phyloP scores from a whole-genome alignment of 768 basidiomycete genomes.

The Leucocoprinus birnbaumii region DNA sequence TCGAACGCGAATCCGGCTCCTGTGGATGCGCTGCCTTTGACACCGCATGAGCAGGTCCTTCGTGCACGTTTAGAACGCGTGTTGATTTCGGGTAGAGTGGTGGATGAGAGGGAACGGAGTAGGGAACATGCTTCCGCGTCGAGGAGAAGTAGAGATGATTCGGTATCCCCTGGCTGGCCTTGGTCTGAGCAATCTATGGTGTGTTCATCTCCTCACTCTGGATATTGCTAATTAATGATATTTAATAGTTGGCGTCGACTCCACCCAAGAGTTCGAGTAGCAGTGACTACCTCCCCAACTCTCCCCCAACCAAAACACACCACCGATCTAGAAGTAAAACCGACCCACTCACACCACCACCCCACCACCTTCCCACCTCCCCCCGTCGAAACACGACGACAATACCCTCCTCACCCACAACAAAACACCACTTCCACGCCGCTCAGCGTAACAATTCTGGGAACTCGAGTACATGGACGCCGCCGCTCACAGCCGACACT shows the following conservation, averaged over 20 bases:
- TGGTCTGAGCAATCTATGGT: conserved; percentile 8
- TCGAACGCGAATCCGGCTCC: neutral
- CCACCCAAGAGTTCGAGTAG: conserved; percentile 11
- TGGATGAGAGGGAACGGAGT: neutral
- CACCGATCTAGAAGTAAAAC: conserved; percentile 10
- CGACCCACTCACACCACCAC: neutral
- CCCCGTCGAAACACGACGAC: neutral
- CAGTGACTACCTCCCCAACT: conserved; percentile 7
- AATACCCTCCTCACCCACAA: neutral
- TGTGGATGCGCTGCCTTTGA: neutral
- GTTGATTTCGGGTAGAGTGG: conserved; percentile 6
- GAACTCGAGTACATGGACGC: conserved; percentile 4
- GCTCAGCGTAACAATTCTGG: neutral
- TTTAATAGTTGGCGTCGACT: neutral
- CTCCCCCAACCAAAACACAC: neutral
- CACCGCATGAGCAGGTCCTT: conserved; percentile 16
- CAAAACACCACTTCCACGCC: neutral
- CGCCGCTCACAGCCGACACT: conserved; percentile 14
- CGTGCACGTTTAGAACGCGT: conserved; percentile 17
- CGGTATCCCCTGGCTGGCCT: neutral
- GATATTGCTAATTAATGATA: neutral
- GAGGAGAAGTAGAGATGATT: neutral
- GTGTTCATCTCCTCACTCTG: neutral
- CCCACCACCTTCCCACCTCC: neutral
- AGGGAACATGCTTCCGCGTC: neutral